Conservation (phyloP, 805 yeast species). For the Yarrowia divulgata region DNA sequence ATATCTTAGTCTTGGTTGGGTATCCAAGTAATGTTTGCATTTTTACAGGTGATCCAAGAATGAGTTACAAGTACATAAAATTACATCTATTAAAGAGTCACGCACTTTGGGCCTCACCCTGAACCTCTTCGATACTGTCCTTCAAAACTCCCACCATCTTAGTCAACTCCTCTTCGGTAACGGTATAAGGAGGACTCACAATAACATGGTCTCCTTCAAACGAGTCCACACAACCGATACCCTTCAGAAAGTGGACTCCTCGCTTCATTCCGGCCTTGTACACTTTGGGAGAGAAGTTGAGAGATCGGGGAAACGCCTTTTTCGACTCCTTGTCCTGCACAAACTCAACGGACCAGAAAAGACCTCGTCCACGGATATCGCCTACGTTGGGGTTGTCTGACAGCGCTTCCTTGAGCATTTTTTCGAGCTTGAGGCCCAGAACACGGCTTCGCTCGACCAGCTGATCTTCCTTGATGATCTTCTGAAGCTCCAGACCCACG, state of each 20-base stretch:
- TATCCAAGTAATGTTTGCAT: no score
- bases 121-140: not conserved
- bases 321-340: conserved; percentile 62
- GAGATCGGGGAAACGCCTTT: conserved; percentile 46
- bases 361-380: conserved; percentile 69
- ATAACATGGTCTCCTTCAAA: conserved; percentile 23
- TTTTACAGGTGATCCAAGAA: no score
- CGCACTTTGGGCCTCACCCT: not conserved
- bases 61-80: no score
- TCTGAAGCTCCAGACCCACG: conserved; percentile 28
- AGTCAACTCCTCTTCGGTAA: conserved; percentile 1
- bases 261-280: conserved; percentile 12
- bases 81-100: no score
- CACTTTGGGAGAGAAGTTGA: conserved; percentile 2
- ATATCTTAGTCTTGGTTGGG: no score
- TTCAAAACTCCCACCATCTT: conserved; percentile 1
- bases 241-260: conserved; percentile 22
- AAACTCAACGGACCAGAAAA: conserved; percentile 65
- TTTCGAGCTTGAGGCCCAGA: conserved; percentile 1
- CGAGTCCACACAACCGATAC: conserved; percentile 7
- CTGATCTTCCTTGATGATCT: conserved; percentile 39
- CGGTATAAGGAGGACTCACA: conserved; percentile 23
- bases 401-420: not conserved
- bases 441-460: not conserved
- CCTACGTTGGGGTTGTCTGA: conserved; percentile 55